These are phyloP conservation scores for Polytrichum formosum DNA, from an alignment of 225 moss, liverwort and hornwort genomes.

Conservation along the genomic window DNA sequence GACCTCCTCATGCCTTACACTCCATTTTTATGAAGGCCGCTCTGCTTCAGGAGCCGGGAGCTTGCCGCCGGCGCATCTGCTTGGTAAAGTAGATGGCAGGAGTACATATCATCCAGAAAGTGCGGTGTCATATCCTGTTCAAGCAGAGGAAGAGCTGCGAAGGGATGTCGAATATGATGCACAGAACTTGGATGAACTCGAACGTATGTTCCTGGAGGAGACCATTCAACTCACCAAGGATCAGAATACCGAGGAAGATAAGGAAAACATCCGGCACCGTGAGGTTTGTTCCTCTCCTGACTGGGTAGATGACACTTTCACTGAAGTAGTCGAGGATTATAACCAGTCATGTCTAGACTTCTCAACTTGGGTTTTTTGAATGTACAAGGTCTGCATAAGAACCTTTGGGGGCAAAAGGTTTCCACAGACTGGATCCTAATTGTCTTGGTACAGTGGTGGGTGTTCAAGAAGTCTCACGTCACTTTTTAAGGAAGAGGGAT, in stretches of 20 bases:
- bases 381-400: too few relatives aligned
- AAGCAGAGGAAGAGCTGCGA: conserved; percentile 78
- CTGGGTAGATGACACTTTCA: too few relatives aligned
- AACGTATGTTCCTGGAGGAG: conserved; percentile 90
- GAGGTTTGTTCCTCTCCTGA: conserved; percentile 53
- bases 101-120: conserved; percentile 76
- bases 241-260: conserved; percentile 94
- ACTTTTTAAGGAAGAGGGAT: too few relatives aligned
- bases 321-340: too few relatives aligned
- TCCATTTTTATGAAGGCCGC: conserved; percentile 92
- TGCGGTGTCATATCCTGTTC: conserved; percentile 66
- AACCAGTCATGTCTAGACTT: not conserved
- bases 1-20: conserved; percentile 61
- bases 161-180: conserved; percentile 75
- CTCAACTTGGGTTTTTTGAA: too few relatives aligned
- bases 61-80: conserved; percentile 50
- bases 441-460: too few relatives aligned
- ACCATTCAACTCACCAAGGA: conserved; percentile 97
- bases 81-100: conserved; percentile 83
- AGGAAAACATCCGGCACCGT: conserved; percentile 87
- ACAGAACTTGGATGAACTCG: conserved; percentile 86
- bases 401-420: too few relatives aligned
- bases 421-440: too few relatives aligned
- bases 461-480: too few relatives aligned
- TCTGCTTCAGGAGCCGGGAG: conserved; percentile 96